These are phyloP conservation scores for Aspergillus sojae DNA, from an alignment of 2,329 filamentous ascomycete species.

Conservation along the genomic window DNA sequence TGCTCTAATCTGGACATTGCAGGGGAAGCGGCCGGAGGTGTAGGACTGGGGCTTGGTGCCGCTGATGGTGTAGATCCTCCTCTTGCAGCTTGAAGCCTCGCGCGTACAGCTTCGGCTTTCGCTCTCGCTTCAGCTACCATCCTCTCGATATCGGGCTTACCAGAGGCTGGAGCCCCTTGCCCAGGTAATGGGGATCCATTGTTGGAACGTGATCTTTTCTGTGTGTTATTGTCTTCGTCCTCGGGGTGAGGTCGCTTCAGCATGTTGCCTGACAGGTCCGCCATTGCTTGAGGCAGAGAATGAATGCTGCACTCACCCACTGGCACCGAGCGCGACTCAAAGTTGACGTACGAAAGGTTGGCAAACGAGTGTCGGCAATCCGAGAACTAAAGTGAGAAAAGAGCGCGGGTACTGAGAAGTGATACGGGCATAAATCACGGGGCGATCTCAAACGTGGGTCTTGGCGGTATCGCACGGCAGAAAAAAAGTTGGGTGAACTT, in stretches of 20 bases:
- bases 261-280: constrained; percentile 44
- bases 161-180: constrained; percentile 35
- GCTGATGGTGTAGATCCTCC: constrained; percentile 32
- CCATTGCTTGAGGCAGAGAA: constrained; percentile 34
- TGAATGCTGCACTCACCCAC: constrained; percentile 17
- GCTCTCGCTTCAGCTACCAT: constrained; percentile 52
- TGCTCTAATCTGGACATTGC: constrained; percentile 72
- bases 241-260: constrained; percentile 54
- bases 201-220: constrained; percentile 54
- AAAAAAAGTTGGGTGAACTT: constrained; percentile 43
- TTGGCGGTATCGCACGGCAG: constrained; percentile 39
- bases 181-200: constrained; percentile 51
- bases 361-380: not conserved
- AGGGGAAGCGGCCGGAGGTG: constrained; percentile 35
- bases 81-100: constrained; percentile 45
- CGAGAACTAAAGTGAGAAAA: not conserved
- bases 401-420: not conserved
- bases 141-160: constrained; percentile 49
- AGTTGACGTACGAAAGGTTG: constrained; percentile 1
- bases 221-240: constrained; percentile 47
- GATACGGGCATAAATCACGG: constrained; percentile 11
- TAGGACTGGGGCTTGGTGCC: constrained; percentile 39
- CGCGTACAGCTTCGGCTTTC: constrained; percentile 53
- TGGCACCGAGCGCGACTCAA: constrained; percentile 4
- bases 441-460: constrained; percentile 19